Evolutionary conservation across 352 stramenopile genomes (phyloP), one percentile per base, ranked within the genome.

Genomic region (Plasmopara halstedii): DNA sequence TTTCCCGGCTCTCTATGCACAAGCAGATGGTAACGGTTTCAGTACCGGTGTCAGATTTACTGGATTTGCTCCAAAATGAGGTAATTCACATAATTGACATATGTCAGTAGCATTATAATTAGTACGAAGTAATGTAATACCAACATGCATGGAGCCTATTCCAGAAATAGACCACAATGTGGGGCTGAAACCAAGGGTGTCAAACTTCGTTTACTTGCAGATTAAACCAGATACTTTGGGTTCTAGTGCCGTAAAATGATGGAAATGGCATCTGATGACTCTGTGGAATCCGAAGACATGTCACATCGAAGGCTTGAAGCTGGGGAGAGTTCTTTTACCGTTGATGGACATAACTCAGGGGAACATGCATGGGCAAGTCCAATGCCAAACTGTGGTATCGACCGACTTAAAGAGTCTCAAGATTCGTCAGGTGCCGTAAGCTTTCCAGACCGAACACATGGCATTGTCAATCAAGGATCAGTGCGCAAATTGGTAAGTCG

Each of bases 251-350:
- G 34, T n/a, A 25, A 64, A 6, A 75, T 79, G 68, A 79, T 79
- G 64, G 54, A 67, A 22, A 73, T 75, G 56, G 36, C 44, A 19
- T 26, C 42, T 13, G 68, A 75, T 15, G 70, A 58, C 14, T 42
- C 57, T 1, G 51, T 69, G 11, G 38, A 42, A 18, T 54, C 61
- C 0, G 60, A 74, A n/a, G 50, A 64, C 32, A 21, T 43, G 11
- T 6, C 37, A 4, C 50, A 42, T 6, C 42, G 39, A 17, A 54
- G 20, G 29, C 17, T 55, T 2, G 54, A 58, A 34, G 26, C 34
- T 18, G 36, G 47, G 17, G 39, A 35, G 13, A 38, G 38, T 22
- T 47, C 55, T 15, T 34, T 6, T 3, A 55, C 29, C 22, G 22
- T 20, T 15, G 18, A 37, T 25, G 19, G 15, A 33, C 44, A n/a